Percentiles rank a stretch among this genome's conserved stretches.
Evolutionary conservation across 2,329 filamentous ascomycete genomes (phyloP).

Genomic region (Ophiocordyceps camponoti-saundersi): DNA sequence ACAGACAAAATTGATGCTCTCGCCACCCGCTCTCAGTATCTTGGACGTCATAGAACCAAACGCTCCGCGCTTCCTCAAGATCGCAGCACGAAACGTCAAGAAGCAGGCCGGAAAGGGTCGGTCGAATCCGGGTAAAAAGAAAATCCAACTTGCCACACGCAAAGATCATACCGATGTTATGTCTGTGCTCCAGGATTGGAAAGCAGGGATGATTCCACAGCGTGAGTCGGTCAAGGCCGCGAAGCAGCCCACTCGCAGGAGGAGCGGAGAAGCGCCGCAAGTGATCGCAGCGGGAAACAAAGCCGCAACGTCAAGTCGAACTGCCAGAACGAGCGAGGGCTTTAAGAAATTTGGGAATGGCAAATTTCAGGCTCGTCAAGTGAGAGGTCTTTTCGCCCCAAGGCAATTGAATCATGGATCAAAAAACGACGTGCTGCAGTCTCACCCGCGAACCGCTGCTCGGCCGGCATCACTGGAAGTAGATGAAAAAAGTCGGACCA

Average conservation of each 20-base stretch:
- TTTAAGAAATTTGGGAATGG: background rate
- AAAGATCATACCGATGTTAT: conserved; percentile 41
- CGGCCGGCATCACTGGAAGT: conserved; percentile 41
- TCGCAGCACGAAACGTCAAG: conserved; percentile 41
- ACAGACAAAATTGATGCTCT: background rate
- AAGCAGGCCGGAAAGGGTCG: conserved; percentile 30
- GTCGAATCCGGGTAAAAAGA: conserved; percentile 35
- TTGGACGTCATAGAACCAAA: conserved; percentile 37
- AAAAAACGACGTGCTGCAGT: background rate
- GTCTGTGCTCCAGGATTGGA: conserved; percentile 37
- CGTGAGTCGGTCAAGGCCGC: conserved; percentile 15
- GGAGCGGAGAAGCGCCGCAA: background rate
- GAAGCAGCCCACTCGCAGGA: conserved; percentile 2
- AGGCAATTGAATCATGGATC: background rate
- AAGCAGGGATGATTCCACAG: conserved; percentile 30
- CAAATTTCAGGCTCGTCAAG: conserved; percentile 10
- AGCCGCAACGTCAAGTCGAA: background rate
- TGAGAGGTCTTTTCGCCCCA: background rate
- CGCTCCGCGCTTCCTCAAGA: conserved; percentile 40
- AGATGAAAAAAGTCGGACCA: conserved; percentile 17
- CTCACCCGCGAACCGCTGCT: background rate
- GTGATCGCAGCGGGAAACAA: background rate
- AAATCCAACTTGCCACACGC: conserved; percentile 43
- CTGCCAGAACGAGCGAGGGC: background rate
- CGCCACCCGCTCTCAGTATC: conserved; percentile 37